Percentiles rank a stretch among this genome's conserved stretches.
These are phyloP conservation scores for Tillandsia leiboldiana DNA, from an alignment of 176 grass and related monocot genomes.

Conservation along the genomic window DNA sequence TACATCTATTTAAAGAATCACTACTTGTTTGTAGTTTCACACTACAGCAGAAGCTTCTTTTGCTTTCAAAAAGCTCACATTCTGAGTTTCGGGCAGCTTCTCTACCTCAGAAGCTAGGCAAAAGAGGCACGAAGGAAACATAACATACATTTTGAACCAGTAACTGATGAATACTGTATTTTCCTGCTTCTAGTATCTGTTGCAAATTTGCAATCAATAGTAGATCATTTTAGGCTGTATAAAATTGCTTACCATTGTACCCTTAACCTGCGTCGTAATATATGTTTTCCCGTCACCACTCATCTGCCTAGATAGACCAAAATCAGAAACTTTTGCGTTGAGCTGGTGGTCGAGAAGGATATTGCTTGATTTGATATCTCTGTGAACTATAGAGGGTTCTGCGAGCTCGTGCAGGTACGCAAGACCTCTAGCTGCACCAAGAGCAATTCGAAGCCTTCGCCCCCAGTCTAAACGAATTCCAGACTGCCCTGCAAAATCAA, in stretches of 20 bases:
- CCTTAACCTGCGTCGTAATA: slow-evolving; percentile 69
- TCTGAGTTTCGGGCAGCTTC: too few species aligned
- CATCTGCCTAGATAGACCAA: slow-evolving; percentile 66
- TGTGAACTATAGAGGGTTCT: slow-evolving; percentile 70
- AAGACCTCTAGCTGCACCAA: slow-evolving; percentile 63
- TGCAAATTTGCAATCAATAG: too few species aligned
- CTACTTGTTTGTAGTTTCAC: too few species aligned
- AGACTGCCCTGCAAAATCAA: slow-evolving; percentile 41
- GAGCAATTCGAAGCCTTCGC: slow-evolving; percentile 42
- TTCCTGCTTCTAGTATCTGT: too few species aligned
- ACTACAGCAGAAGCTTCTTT: too few species aligned
- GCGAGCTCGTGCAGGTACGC: slow-evolving; percentile 86
- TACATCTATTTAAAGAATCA: too few species aligned
- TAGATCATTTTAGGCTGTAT: too few species aligned
- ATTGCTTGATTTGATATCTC: slow-evolving; percentile 90
- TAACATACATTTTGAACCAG: too few species aligned
- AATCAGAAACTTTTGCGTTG: slow-evolving; percentile 75
- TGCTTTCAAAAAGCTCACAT: too few species aligned
- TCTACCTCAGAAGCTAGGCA: too few species aligned
- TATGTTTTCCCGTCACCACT: slow-evolving; percentile 30
- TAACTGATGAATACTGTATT: too few species aligned
- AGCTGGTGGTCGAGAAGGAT: slow-evolving; percentile 68
- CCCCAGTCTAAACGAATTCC: slow-evolving; percentile 75
- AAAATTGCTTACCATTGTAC: slow-evolving; percentile 53
- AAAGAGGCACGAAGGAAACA: too few species aligned